Conservation (phyloP, 176 grass and related monocot genomes). For the Lolium perenne region DNA sequence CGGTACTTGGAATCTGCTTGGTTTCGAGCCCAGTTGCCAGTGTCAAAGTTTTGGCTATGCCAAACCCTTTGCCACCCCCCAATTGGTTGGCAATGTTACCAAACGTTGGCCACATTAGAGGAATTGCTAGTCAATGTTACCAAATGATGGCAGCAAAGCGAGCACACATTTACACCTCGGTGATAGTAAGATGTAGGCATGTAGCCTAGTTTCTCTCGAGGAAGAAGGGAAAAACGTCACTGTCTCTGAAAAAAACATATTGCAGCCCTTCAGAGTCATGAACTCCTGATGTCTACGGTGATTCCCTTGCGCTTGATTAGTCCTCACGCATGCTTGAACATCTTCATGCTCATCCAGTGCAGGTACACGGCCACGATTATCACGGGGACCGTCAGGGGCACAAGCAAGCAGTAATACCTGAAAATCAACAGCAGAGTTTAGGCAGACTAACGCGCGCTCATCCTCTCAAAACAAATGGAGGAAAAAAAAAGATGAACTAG, state of each 20-base stretch:
- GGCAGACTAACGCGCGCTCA: neutral
- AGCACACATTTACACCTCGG: neutral
- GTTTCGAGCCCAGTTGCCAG: too few relatives aligned
- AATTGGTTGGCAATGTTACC: too few relatives aligned
- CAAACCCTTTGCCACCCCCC: too few relatives aligned
- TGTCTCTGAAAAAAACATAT: neutral
- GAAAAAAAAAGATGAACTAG: too few relatives aligned
- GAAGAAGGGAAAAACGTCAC: neutral
- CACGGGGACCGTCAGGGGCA: constrained; percentile 77
- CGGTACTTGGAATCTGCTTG: too few relatives aligned
- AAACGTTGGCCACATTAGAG: too few relatives aligned
- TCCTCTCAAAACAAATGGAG: neutral
- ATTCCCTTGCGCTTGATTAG: neutral
- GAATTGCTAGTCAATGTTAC: too few relatives aligned
- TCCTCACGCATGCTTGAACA: constrained; percentile 85
- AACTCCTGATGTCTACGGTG: neutral
- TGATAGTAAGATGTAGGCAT: neutral
- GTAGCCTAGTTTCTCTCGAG: neutral
- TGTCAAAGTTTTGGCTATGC: too few relatives aligned
- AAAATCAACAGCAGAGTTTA: constrained; percentile 1
- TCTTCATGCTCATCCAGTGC: constrained; percentile 90
- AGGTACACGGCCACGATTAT: constrained; percentile 69
- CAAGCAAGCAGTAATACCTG: constrained; percentile 85
- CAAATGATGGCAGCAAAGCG: neutral
- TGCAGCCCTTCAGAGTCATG: neutral